Percentiles rank a stretch among this genome's conserved stretches.
Conservation (phyloP, 2,329 filamentous ascomycete species). For the Talaromyces sp. region DNA sequence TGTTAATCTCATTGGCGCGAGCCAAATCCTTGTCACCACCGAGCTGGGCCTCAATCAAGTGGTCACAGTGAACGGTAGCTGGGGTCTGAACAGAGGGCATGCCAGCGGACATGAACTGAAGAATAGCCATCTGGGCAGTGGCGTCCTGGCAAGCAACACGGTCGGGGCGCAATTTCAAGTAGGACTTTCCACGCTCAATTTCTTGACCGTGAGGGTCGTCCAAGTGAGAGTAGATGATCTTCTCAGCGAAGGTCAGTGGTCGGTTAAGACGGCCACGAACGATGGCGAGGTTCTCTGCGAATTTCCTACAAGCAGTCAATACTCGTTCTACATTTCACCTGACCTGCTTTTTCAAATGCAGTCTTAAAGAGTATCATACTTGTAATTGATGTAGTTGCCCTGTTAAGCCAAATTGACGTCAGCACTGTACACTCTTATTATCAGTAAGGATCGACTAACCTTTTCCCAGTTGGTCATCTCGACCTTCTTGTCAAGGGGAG, state of each 20-base stretch:
- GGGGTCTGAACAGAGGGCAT: conserved; percentile 95
- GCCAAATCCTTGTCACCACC: conserved; percentile 92
- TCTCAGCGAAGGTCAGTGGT: conserved; percentile 93
- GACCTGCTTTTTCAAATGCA: neutral
- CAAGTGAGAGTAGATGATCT: conserved; percentile 98
- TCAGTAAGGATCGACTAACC: conserved; percentile 33
- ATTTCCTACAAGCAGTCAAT: conserved; percentile 64
- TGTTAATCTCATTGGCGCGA: conserved; percentile 89
- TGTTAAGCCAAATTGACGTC: conserved; percentile 26
- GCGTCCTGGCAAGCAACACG: conserved; percentile 99
- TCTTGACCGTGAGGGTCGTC: conserved; percentile 96
- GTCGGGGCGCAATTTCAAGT: conserved; percentile 94
- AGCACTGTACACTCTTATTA: conserved; percentile 21
- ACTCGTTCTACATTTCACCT: neutral
- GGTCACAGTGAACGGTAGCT: conserved; percentile 95
- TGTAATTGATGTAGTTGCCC: conserved; percentile 97
- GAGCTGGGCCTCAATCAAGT: conserved; percentile 96
- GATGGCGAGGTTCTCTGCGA: conserved; percentile 93
- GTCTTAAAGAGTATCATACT: conserved; percentile 39
- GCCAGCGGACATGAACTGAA: conserved; percentile 99
- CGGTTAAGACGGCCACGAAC: conserved; percentile 87
- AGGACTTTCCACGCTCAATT: conserved; percentile 90
- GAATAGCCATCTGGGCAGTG: conserved; percentile 98
- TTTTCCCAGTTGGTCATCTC: conserved; percentile 97
- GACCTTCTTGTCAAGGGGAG: conserved; percentile 89